phyloP scores from a whole-genome alignment of 306 rosid species.

The Castanea sativa region DNA sequence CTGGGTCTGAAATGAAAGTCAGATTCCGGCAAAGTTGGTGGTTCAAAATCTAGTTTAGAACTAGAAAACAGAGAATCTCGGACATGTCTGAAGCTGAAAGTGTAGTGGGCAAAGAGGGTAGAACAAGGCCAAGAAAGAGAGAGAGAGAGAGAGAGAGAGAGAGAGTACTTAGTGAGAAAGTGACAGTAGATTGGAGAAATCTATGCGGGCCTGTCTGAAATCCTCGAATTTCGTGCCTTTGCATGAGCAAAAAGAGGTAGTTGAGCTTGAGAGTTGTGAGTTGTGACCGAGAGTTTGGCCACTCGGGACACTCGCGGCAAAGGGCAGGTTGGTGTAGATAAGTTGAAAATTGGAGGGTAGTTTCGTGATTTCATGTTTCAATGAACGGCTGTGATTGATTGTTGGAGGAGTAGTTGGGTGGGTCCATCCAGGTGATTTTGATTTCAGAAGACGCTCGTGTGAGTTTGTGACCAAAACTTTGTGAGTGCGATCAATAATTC shows the following conservation, averaged over 20 bases:
- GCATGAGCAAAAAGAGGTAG: constrained; percentile 28
- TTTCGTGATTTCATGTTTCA: neutral
- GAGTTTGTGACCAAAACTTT: neutral
- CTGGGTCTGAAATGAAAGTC: constrained; percentile 18
- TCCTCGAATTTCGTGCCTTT: constrained; percentile 40
- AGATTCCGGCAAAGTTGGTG: constrained; percentile 4
- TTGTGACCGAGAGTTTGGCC: no score
- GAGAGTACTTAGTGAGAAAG: constrained; percentile 4
- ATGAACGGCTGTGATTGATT: constrained; percentile 22
- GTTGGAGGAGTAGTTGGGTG: neutral
- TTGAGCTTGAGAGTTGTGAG: neutral
- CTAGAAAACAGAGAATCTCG: neutral
- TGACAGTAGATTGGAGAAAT: constrained; percentile 24
- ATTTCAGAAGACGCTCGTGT: constrained; percentile 5
- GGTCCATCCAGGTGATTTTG: constrained; percentile 7
- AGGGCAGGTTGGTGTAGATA: constrained; percentile 2
- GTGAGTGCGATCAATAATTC: neutral
- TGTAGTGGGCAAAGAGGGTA: neutral
- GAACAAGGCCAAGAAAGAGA: neutral
- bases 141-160: no score
- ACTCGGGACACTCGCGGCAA: constrained; percentile 2
- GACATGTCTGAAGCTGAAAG: neutral
- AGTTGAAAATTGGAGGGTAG: neutral
- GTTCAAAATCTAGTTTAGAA: constrained; percentile 1
- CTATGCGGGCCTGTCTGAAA: constrained; percentile 1